phyloP scores from a whole-genome alignment of 2,329 filamentous ascomycete species.

The Fusarium gaditjirri region DNA sequence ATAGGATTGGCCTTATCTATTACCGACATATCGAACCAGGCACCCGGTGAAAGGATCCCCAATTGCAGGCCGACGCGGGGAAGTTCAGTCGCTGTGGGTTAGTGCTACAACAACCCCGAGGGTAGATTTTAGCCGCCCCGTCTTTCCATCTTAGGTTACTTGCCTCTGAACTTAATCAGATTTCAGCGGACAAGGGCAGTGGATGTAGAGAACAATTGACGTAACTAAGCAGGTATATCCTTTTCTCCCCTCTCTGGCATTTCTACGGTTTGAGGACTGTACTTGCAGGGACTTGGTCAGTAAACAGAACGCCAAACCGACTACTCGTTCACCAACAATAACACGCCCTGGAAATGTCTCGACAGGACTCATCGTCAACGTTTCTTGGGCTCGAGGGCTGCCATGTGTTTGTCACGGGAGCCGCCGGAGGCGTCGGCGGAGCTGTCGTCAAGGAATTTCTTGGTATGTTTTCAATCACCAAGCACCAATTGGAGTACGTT shows the following conservation, averaged over 20 bases:
- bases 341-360: rapidly evolving
- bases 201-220: rapidly evolving
- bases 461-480: neutral
- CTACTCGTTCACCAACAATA: rapidly evolving
- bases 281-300: rapidly evolving
- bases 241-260: neutral
- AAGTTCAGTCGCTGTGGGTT: rapidly evolving
- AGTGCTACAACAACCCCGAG: neutral
- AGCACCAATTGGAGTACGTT: no score
- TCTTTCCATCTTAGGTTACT: neutral
- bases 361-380: rapidly evolving
- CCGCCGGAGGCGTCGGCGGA: neutral
- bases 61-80: neutral
- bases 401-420: neutral
- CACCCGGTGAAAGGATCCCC: neutral
- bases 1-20: neutral
- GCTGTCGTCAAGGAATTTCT: neutral
- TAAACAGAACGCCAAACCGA: rapidly evolving
- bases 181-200: rapidly evolving
- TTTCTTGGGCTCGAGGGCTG: neutral
- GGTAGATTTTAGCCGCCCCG: neutral
- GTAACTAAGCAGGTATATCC: neutral
- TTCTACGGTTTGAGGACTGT: rapidly evolving
- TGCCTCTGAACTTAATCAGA: rapidly evolving
- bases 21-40: neutral